Conservation (phyloP, 2,329 filamentous ascomycete species). For the Pseudocercospora pini-densiflorae region DNA sequence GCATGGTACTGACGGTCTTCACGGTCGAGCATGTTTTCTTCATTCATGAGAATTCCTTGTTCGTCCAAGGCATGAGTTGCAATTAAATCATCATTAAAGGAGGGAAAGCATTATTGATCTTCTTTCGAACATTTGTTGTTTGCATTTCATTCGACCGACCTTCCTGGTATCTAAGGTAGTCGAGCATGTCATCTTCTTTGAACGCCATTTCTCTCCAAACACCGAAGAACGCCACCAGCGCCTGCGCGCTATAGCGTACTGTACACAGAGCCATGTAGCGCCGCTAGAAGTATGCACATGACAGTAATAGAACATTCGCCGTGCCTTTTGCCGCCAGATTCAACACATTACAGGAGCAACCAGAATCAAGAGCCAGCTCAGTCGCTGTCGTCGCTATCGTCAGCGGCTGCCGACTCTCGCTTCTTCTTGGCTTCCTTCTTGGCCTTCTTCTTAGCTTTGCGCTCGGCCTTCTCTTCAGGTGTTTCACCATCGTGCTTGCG, state of each 20-base stretch:
- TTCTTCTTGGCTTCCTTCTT: slow-evolving; percentile 79
- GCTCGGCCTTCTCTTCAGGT: slow-evolving; percentile 53
- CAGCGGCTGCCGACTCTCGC: slow-evolving; percentile 32
- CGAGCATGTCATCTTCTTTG: neutral
- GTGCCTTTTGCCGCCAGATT: neutral
- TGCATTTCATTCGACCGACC: neutral
- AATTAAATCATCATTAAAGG: neutral
- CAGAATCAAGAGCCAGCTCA: slow-evolving; percentile 12
- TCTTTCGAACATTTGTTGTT: neutral
- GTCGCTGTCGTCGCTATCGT: slow-evolving; percentile 37
- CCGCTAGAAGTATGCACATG: slow-evolving; percentile 13
- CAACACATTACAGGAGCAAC: neutral
- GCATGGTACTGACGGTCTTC: neutral
- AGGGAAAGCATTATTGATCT: neutral
- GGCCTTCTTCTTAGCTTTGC: slow-evolving; percentile 73
- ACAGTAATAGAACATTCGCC: slow-evolving; percentile 9
- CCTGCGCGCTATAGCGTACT: slow-evolving; percentile 21
- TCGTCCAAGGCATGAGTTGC: neutral
- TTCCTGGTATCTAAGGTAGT: neutral
- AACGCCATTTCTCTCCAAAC: slow-evolving; percentile 8
- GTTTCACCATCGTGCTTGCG: slow-evolving; percentile 53
- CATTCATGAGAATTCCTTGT: slow-evolving; percentile 3
- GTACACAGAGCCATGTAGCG: slow-evolving; percentile 15
- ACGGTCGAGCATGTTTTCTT: neutral
- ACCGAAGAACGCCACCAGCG: slow-evolving; percentile 19